Evolutionary conservation across 257 asterid species (phyloP).

Genomic region (Dorcoceras hygrometricum): DNA sequence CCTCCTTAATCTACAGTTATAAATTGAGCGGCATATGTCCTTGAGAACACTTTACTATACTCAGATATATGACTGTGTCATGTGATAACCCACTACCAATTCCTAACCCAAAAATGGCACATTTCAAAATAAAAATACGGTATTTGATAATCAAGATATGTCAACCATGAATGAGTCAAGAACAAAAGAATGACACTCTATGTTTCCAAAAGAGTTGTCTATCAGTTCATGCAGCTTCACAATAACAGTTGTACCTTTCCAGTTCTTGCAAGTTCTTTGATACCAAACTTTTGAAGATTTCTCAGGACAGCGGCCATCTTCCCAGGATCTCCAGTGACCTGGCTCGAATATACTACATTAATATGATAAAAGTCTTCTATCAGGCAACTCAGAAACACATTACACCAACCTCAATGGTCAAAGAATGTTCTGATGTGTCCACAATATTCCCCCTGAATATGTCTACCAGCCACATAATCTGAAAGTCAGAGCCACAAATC

Average conservation of each 20-base stretch:
- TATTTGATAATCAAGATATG: conserved; percentile 10
- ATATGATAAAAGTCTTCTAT: background rate
- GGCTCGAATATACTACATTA: conserved; percentile 21
- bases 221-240: conserved; percentile 13
- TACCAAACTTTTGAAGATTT: conserved; percentile 75
- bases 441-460: conserved; percentile 75
- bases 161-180: conserved; percentile 14
- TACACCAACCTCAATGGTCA: conserved; percentile 66
- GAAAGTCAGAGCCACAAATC: conserved; percentile 29
- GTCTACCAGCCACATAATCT: conserved; percentile 80
- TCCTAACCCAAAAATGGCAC: conserved; percentile 1
- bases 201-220: conserved; percentile 3
- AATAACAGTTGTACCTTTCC: conserved; percentile 57
- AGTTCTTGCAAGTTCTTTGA: conserved; percentile 79
- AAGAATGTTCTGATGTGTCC: conserved; percentile 71
- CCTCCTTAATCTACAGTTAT: too few species aligned
- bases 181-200: conserved; percentile 6
- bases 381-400: conserved; percentile 19
- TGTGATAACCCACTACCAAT: background rate
- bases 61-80: background rate
- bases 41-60: too few species aligned
- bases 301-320: conserved; percentile 76
- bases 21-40: too few species aligned
- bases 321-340: conserved; percentile 98
- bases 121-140: conserved; percentile 5